Evolutionary conservation across 495 filamentous ascomycete genomes (phyloP).

Genomic region (Xylaria scruposa): DNA sequence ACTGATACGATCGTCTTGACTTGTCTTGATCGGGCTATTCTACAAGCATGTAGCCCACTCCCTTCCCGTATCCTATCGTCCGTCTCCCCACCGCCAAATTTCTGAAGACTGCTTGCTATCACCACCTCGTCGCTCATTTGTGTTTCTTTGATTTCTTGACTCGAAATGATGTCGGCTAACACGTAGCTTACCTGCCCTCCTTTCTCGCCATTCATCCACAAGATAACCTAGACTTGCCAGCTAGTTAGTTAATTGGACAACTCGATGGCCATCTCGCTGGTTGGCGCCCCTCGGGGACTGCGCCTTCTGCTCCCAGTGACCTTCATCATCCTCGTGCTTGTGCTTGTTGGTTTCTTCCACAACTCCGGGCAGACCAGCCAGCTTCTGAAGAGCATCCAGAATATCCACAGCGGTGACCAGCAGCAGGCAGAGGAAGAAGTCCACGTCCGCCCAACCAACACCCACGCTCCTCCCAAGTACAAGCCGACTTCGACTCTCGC

Average conservation of each 20-base stretch:
- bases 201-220: not conserved
- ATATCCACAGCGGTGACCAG: constrained; percentile 7
- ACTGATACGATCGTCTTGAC: not conserved
- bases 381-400: constrained; percentile 37
- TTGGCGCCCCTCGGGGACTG: constrained; percentile 38
- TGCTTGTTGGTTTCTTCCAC: constrained; percentile 33
- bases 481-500: constrained; percentile 39
- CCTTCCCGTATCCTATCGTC: not conserved
- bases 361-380: constrained; percentile 24
- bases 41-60: constrained; percentile 7
- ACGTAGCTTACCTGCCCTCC: constrained; percentile 4
- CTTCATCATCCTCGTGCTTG: constrained; percentile 35
- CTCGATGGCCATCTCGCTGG: constrained; percentile 31
- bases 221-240: not conserved
- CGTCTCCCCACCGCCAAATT: constrained; percentile 3
- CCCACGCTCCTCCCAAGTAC: constrained; percentile 42
- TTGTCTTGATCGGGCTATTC: not conserved
- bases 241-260: not conserved
- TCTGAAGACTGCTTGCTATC: not conserved
- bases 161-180: not conserved
- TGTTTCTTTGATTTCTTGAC: not conserved
- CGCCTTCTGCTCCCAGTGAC: constrained; percentile 34
- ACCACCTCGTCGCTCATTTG: constrained; percentile 8
- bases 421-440: constrained; percentile 11
- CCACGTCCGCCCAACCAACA: constrained; percentile 35